Evolutionary conservation across 2,329 filamentous ascomycete species (phyloP).

Genomic region (Rhynchosporium secalis): DNA sequence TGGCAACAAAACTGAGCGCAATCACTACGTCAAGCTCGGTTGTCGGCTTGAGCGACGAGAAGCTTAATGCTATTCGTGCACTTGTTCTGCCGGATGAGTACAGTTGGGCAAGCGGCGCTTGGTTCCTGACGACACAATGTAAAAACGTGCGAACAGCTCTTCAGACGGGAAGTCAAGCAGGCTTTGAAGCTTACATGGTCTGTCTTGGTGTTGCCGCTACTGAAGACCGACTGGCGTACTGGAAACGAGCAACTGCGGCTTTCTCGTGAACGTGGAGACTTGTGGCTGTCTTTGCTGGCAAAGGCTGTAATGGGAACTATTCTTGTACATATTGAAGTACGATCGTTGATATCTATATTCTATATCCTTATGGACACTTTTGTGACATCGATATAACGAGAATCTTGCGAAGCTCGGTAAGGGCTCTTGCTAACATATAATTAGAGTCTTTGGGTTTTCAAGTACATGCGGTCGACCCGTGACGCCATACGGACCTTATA

Average conservation of each 20-base stretch:
- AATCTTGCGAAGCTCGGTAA: neutral
- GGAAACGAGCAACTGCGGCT: conserved; percentile 48
- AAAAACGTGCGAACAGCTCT: conserved; percentile 46
- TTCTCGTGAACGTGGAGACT: conserved; percentile 31
- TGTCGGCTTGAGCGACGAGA: conserved; percentile 39
- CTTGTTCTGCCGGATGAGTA: conserved; percentile 52
- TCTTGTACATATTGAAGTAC: conserved; percentile 12
- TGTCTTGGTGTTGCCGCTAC: conserved; percentile 54
- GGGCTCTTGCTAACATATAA: too few species aligned
- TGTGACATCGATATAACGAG: neutral
- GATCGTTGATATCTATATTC: neutral
- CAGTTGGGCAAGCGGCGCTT: conserved; percentile 59
- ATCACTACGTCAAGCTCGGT: conserved; percentile 38
- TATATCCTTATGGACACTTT: neutral
- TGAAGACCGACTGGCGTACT: conserved; percentile 49
- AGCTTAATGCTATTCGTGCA: conserved; percentile 47
- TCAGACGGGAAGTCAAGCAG: conserved; percentile 44
- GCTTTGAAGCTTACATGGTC: conserved; percentile 53
- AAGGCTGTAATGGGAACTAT: neutral
- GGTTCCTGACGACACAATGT: conserved; percentile 61
- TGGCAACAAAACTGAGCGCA: conserved; percentile 41
- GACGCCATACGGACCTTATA: too few species aligned
- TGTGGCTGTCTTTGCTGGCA: conserved; percentile 19
- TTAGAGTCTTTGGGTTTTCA: too few species aligned
- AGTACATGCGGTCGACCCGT: too few species aligned